Evolutionary conservation across 148 eudicot species (phyloP), one percentile per base, ranked within the genome.

Genomic region (Cornus kousa): DNA sequence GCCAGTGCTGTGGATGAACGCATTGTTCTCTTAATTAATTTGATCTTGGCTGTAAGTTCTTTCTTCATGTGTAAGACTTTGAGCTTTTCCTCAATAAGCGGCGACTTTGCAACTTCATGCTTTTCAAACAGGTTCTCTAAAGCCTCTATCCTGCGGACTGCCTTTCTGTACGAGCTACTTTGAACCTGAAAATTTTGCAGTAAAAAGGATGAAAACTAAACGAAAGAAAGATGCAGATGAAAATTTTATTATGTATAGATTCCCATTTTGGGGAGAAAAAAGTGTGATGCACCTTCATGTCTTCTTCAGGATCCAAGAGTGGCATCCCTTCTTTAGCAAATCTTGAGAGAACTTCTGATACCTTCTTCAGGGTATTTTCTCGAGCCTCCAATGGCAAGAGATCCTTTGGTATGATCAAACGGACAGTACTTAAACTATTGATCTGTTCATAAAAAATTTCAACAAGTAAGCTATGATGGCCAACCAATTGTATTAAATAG

Each of bases 261-360:
- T 43, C 48, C 48, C 48, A 43, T 43, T 43, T 6, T 0, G 48
- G 8, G 10, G 37, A 7, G 6, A 14, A 8, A 19, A 68, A 32
- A 55, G 20, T 24, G 4, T 1, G 55, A 80, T 78, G 11, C 60
- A 91, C 98, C 92, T 96, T 93, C 99, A 96, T 89, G 90, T 96
- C 99, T 89, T 93, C 98, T 89, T 93, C 92, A 70, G 97, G 98
- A 83, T 93, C 98, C 66, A 96, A 87, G 74, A 87, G 90, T 72
- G 99, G 99, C 80, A 92, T 82, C 75, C 95, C 99, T 50, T 87
- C 90, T 82, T 92, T 93, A 9, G 93, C 75, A 82, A 93, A 92
- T 83, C 99, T 91, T 16, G 82, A 85, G 67, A 93, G 90, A 79
- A 90, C 93, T 86, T 96, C 98, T 19, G 88, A 88, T 70, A 96